Base-by-base conservation (phyloP, 345 rosid genomes). In the Sonneratia caseolaris region DNA sequence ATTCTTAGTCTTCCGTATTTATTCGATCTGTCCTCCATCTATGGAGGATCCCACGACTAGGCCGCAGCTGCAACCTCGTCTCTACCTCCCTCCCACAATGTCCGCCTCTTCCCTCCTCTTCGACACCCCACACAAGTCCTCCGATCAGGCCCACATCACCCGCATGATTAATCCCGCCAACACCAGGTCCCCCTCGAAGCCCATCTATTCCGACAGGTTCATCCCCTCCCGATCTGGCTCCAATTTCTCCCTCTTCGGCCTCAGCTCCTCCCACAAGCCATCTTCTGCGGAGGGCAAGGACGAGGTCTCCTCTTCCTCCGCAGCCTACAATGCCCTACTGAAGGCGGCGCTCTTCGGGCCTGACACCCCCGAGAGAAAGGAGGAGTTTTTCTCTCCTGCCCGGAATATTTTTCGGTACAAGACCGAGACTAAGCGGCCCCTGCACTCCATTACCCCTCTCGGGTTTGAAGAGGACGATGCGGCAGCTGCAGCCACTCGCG, bases 211-310 rank as follows among this genome's bases (percentile, higher is more conserved):
- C 65, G 98, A 92, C 69, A 83, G 98, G 83, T 96, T 96, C 75
- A 96, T 96, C 2, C 99, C 99, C 24, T 86, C 96, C 80, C 90
- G 97, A 88, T 89, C 98, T 59, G 86, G 87, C 70, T 96, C 98
- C 24, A 96, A 96, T 78, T 92, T 92, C 73, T 91, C 86, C 2
- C 90, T 96, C 35, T 92, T 96, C 74, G 86, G 86, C 68, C 83
- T 95, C 69, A 70, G 80, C 14, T 49, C 89, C 36, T 76, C 89
- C 32, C 78, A 86, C 14, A 74, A 87, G 0, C 66, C 77, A 0
- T 78, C 71, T 56, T 24, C 82, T 1, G 77, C 72, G 2, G 85
- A 82, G n/a, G 85, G 90, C 19, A 89, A 91, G 75, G 97, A 91
- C 66, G 98, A 88, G 2, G 15, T 68, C 5, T 79, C 87, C n/a